phyloP scores from a whole-genome alignment of 768 basidiomycete genomes.

The Krasilnikovozyma curviuscula region DNA sequence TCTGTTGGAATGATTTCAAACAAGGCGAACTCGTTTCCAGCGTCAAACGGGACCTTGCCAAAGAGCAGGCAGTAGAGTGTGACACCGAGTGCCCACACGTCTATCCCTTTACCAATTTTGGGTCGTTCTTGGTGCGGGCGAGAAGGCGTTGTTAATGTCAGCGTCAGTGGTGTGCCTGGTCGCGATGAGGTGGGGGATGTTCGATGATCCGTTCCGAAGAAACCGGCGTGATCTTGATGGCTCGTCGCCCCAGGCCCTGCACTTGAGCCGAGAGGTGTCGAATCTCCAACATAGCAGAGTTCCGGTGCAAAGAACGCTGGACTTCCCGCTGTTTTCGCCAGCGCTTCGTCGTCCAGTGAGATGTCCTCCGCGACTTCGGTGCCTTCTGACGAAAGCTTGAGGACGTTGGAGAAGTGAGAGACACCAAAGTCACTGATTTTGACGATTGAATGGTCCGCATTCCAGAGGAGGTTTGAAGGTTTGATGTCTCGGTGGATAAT shows the following conservation, averaged over 20 bases:
- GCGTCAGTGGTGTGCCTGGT: background rate
- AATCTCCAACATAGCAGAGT: conserved; percentile 47
- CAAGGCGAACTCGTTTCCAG: conserved; percentile 50
- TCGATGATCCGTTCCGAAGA: conserved; percentile 7
- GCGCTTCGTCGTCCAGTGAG: conserved; percentile 59
- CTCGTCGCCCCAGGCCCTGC: conserved; percentile 5
- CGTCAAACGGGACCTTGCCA: conserved; percentile 59
- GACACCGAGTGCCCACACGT: conserved; percentile 93
- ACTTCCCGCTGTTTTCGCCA: conserved; percentile 80
- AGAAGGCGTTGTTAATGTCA: background rate
- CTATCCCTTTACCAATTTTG: conserved; percentile 75
- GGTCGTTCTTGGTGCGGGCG: conserved; percentile 13
- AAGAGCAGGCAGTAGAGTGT: conserved; percentile 89
- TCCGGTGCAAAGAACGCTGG: conserved; percentile 95
- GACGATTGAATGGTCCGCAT: conserved; percentile 62
- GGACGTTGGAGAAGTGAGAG: conserved; percentile 82
- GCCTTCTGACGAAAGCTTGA: conserved; percentile 41
- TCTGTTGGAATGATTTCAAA: conserved; percentile 60
- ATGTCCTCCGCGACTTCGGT: conserved; percentile 29
- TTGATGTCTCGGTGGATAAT: conserved; percentile 99
- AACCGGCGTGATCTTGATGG: background rate
- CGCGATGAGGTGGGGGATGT: conserved; percentile 24
- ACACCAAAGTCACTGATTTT: conserved; percentile 98
- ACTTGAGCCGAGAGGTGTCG: conserved; percentile 13
- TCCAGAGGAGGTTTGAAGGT: conserved; percentile 88